These are phyloP conservation scores for Acanthamoeba triangularis DNA, from an alignment of 208 protist species.

Conservation along the genomic window DNA sequence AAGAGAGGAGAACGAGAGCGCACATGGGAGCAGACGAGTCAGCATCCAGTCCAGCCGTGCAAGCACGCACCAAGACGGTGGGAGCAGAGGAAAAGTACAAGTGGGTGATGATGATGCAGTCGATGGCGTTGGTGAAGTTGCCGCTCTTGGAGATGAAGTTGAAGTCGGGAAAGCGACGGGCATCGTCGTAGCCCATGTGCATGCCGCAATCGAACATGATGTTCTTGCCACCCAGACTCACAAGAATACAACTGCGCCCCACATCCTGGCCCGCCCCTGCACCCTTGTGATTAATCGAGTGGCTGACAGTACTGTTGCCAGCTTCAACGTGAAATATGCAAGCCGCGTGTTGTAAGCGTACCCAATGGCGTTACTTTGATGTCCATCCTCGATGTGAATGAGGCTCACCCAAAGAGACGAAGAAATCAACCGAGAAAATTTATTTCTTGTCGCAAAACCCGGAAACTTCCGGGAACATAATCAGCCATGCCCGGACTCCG, in stretches of 20 bases:
- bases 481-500: neutral
- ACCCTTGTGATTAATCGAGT: neutral
- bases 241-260: conserved; percentile 92
- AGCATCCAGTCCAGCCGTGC: neutral
- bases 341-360: neutral
- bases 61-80: neutral
- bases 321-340: neutral
- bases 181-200: conserved; percentile 95
- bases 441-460: neutral
- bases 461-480: neutral
- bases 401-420: neutral
- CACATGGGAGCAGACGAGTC: neutral
- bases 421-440: neutral
- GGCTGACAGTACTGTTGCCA: neutral
- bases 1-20: too few relatives aligned
- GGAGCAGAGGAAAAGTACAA: conserved; percentile 87
- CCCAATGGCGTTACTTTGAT: conserved; percentile 28
- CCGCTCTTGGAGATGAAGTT: conserved; percentile 89
- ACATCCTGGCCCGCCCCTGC: conserved; percentile 93
- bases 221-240: conserved; percentile 92
- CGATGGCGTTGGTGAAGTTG: conserved; percentile 82
- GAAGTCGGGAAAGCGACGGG: conserved; percentile 95
- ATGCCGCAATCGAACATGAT: conserved; percentile 97
- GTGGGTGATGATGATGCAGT: conserved; percentile 93
- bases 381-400: neutral